phyloP scores from a whole-genome alignment of 371 early-diverging fungal species.

The Syncephalastrum monosporum region DNA sequence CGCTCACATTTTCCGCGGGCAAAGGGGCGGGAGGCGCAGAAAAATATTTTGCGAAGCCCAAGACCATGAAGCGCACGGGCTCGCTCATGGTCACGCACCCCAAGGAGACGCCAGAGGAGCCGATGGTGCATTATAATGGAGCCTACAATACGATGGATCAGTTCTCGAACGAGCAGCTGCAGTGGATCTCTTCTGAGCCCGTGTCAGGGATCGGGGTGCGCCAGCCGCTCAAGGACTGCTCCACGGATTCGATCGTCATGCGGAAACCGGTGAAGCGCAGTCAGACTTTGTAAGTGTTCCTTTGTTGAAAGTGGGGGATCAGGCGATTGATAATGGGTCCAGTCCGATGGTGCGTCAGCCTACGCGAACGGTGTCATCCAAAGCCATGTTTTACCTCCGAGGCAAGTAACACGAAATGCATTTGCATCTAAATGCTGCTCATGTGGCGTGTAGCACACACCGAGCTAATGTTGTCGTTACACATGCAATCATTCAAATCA shows the following conservation, averaged over 20 bases:
- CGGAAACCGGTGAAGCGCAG: slow-evolving; percentile 31
- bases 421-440: no score
- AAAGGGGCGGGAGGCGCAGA: no score
- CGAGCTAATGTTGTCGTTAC: no score
- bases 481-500: slow-evolving; percentile 37
- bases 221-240: slow-evolving; percentile 16
- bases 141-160: slow-evolving; percentile 40
- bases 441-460: no score
- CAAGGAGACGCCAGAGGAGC: slow-evolving; percentile 14
- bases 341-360: slow-evolving; percentile 14
- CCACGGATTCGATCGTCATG: slow-evolving; percentile 31
- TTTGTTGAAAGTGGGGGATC: neutral
- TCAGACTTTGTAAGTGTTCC: slow-evolving; percentile 18
- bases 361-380: slow-evolving; percentile 15
- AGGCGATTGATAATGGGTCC: neutral
- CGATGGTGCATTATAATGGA: slow-evolving; percentile 44
- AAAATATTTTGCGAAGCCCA: no score
- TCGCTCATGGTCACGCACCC: no score
- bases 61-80: no score
- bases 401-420: slow-evolving; percentile 17
- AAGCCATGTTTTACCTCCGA: slow-evolving; percentile 40
- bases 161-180: slow-evolving; percentile 33
- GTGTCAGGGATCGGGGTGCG: neutral
- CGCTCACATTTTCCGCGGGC: no score
- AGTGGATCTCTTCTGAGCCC: slow-evolving; percentile 34